Base-by-base conservation (phyloP, 179 eudicot species). In the Patellifolia procumbens region DNA sequence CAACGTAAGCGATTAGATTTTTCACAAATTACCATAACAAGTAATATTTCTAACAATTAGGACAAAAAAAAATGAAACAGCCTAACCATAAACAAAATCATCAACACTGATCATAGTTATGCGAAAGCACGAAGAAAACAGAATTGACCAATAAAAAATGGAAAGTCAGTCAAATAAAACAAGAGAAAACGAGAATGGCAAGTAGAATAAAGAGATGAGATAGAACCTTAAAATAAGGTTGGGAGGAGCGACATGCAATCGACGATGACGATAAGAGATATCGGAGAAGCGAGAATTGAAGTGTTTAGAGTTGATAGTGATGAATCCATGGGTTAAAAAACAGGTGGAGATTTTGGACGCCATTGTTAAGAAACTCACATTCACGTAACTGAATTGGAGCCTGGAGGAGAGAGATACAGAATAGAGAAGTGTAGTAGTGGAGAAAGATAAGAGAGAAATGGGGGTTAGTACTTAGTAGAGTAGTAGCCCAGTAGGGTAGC, bases 171-270 rank as follows among this genome's bases (percentile, higher is more conserved):
- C 4, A 51, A 48, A 32, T 5, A 3, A 24, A 60, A 70, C 2
- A 45, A 68, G 22, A 48, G 2, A 46, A 5, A 52, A 13, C 16
- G 10, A 20, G 17, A 16, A 31, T 10, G 10, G 31, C 2, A 19
- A 8, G 4, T n/a, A 64, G 19, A 17, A 17, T 48, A 61, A 32
- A 56, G 29, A 51, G 31, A 55, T 32, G 16, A 70, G 10, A 5
- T 13, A 76, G 22, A 11, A 91, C 94, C 91, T 86, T 73, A 83
- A 77, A 78, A 78, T 84, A 37, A 87, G 91, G 31, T 79, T 86
- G 62, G 85, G 83, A 11, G 85, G 82, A 66, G 82, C 81, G 4
- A 86, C 68, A 78, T 48, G 10, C 2, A 29, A 68, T 8, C 34
- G 53, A n/a, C 2, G 26, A 32, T 83, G 85, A 43, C 45, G 77